A percentile compares a stretch with the other conserved stretches of the same genome.
These are phyloP conservation scores for Leptomonas pyrrhocoris DNA, from an alignment of 208 protist genomes.

Conservation along the genomic window DNA sequence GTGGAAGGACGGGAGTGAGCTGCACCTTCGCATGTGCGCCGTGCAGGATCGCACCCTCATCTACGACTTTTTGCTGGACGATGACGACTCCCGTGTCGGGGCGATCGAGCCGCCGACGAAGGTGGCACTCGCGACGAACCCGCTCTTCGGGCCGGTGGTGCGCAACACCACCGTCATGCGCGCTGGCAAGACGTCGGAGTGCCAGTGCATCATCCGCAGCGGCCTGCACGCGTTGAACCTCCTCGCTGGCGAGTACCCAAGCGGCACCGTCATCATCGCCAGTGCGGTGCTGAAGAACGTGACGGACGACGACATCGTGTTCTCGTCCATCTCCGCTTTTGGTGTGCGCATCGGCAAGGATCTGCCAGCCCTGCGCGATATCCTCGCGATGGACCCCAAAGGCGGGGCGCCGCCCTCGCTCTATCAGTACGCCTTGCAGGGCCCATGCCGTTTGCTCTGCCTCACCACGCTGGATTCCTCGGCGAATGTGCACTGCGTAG, in stretches of 20 bases:
- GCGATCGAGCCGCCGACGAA: not conserved
- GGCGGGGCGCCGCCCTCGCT: slow-evolving; percentile 33
- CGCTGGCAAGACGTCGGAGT: slow-evolving; percentile 6
- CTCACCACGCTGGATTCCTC: slow-evolving; percentile 37
- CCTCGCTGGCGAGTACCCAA: slow-evolving; percentile 6
- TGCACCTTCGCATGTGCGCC: slow-evolving; percentile 37
- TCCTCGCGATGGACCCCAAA: slow-evolving; percentile 35
- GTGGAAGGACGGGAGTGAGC: slow-evolving; percentile 35
- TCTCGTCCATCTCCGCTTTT: slow-evolving; percentile 38
- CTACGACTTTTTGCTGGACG: slow-evolving; percentile 29
- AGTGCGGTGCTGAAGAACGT: slow-evolving; percentile 34
- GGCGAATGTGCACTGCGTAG: slow-evolving; percentile 21
- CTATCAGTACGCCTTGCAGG: slow-evolving; percentile 44
- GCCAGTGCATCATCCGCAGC: slow-evolving; percentile 13
- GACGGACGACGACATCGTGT: slow-evolving; percentile 25
- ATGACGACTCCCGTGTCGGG: slow-evolving; percentile 2
- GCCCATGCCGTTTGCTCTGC: slow-evolving; percentile 34
- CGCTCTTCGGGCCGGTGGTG: slow-evolving; percentile 47
- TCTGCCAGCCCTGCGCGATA: slow-evolving; percentile 36
- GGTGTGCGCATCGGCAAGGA: slow-evolving; percentile 26
- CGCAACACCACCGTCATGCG: slow-evolving; percentile 31
- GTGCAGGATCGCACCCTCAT: slow-evolving; percentile 32
- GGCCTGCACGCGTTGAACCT: slow-evolving; percentile 12
- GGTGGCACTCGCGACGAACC: slow-evolving; percentile 28
- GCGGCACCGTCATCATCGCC: slow-evolving; percentile 25